Conservation (phyloP, 805 yeast species). For the Trichomonascus vanleenenianus region DNA sequence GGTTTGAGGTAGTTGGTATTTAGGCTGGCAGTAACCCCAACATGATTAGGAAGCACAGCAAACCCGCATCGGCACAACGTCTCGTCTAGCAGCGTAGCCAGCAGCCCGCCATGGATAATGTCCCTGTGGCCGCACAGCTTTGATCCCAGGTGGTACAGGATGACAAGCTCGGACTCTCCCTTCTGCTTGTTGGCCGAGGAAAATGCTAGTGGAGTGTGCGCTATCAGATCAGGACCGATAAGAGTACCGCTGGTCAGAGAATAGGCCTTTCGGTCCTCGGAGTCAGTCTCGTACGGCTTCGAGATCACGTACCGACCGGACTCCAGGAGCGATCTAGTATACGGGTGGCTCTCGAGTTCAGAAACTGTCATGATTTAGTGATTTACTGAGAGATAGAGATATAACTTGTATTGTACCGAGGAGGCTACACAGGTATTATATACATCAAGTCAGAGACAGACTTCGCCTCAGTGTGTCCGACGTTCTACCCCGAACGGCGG, state of each 20-base stretch:
- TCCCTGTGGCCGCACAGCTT: conserved; percentile 61
- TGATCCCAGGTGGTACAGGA: conserved; percentile 65
- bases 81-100: conserved; percentile 82
- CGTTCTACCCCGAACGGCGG: not conserved
- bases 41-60: conserved; percentile 63
- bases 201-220: conserved; percentile 17
- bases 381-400: not conserved
- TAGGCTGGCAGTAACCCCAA: conserved; percentile 85
- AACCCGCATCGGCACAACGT: conserved; percentile 82
- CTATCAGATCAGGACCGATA: conserved; percentile 16
- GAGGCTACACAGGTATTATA: too few species aligned
- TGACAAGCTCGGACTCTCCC: conserved; percentile 37
- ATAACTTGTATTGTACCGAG: not conserved
- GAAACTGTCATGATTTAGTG: not conserved
- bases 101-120: conserved; percentile 77
- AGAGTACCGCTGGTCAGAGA: conserved; percentile 20
- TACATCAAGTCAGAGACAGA: not conserved
- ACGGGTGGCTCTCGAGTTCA: conserved; percentile 16
- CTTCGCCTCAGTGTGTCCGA: not conserved
- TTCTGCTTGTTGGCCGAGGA: conserved; percentile 12
- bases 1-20: conserved; percentile 52
- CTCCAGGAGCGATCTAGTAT: conserved; percentile 12
- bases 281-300: conserved; percentile 14
- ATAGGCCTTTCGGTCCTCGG: conserved; percentile 10
- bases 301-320: conserved; percentile 13